Evolutionary conservation across 225 moss, liverwort and hornwort species (phyloP).

Genomic region (Polytrichum commune): DNA sequence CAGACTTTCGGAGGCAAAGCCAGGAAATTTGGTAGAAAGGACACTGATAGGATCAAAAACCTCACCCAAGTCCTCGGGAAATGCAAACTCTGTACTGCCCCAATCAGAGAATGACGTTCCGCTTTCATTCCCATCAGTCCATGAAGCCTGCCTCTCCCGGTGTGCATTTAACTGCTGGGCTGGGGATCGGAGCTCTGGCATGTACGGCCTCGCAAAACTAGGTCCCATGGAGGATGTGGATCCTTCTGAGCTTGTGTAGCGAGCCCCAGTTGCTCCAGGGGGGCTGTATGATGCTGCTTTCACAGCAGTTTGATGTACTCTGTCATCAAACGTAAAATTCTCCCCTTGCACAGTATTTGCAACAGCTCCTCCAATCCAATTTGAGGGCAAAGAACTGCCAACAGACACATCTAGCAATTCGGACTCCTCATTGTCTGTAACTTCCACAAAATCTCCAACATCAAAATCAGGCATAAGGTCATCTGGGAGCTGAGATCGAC

Average conservation of each 20-base stretch:
- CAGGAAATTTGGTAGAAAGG: conserved; percentile 47
- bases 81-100: conserved; percentile 36
- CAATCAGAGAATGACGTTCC: conserved; percentile 29
- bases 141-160: conserved; percentile 39
- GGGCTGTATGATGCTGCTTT: conserved; percentile 31
- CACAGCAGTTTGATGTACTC: conserved; percentile 17
- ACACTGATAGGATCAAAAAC: conserved; percentile 36
- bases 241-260: conserved; percentile 33
- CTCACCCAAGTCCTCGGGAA: conserved; percentile 46
- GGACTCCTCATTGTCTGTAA: conserved; percentile 28
- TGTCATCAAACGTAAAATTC: conserved; percentile 29
- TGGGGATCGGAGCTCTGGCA: conserved; percentile 55
- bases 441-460: conserved; percentile 40
- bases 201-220: conserved; percentile 35
- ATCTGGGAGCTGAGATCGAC: conserved; percentile 55
- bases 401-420: conserved; percentile 14
- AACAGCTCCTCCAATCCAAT: conserved; percentile 28
- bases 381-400: conserved; percentile 11
- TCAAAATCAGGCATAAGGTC: conserved; percentile 61
- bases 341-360: conserved; percentile 27
- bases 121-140: conserved; percentile 33
- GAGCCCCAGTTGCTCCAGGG: conserved; percentile 16
- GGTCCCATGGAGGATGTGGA: conserved; percentile 32
- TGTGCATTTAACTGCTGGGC: conserved; percentile 25
- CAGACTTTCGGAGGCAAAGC: conserved; percentile 53